Evolutionary conservation across 345 rosid species (phyloP), one percentile per base, ranked within the genome.

Genomic region (Schrenkiella parvula): DNA sequence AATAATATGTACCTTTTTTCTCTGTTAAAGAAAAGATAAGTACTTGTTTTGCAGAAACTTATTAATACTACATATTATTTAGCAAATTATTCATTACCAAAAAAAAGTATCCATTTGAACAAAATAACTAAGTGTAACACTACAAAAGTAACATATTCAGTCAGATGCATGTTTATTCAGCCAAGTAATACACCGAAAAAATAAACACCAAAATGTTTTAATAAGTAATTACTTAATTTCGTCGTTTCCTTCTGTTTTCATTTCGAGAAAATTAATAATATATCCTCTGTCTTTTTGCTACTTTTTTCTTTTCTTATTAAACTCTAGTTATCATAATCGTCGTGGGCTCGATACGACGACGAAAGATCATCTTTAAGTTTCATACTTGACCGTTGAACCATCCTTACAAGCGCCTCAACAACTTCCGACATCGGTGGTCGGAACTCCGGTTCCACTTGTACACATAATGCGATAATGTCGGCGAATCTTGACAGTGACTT

Each of bases 371-470:
- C 80, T 57, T 77, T 77, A 25, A 77, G 72, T 41, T 72, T 71
- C 77, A 77, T 66, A 51, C 77, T 77, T 51, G 80, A 77, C 41
- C 80, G 48, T 60, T 77, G 77, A 57, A 77, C 77, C 73, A 77
- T 65, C 26, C 77, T 38, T 42, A 71, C 80, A 42, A 77, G 71
- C 1, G 64, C 62, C 23, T 87, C 85, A 72, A 91, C 99, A 75
- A 91, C 90, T 84, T 89, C 96, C 1, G 96, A 85, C 90, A 91
- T 88, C 0, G 93, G 84, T 32, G 99, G 96, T 74, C 97, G 88
- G 63, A 85, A 86, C 66, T 84, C 89, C 0, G 91, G 93, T 77
- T 95, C 96, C 46, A 74, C 87, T 75, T 93, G 95, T 25, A 90
- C 88, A 57, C 98, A 93, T 23, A 86, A 84, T 23, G 90, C 89